Conservation (phyloP, 2,329 filamentous ascomycete species). For the Colletotrichum sp. region DNA sequence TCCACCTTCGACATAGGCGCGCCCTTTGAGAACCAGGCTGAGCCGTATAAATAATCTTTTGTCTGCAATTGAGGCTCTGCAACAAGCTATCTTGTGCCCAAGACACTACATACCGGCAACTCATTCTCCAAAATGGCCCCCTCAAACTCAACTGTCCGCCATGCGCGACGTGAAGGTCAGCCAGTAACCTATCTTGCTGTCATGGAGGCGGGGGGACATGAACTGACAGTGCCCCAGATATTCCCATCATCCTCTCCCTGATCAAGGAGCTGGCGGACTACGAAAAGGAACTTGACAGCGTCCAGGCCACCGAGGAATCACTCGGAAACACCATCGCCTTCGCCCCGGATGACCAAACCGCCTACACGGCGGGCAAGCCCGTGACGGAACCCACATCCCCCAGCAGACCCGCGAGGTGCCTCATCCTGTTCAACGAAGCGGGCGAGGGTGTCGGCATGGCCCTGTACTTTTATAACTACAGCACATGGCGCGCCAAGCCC, state of each 20-base stretch:
- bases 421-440: conserved; percentile 64
- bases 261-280: conserved; percentile 89
- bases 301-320: conserved; percentile 78
- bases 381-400: conserved; percentile 60
- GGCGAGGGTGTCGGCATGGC: conserved; percentile 73
- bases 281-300: conserved; percentile 76
- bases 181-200: not conserved
- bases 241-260: conserved; percentile 78
- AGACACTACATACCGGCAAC: not conserved
- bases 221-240: conserved; percentile 59
- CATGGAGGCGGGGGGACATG: not conserved
- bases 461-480: conserved; percentile 95
- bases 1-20: conserved; percentile 10
- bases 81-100: not conserved
- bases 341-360: conserved; percentile 55
- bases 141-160: conserved; percentile 48
- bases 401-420: conserved; percentile 73
- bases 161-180: conserved; percentile 65
- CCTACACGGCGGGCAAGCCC: conserved; percentile 33
- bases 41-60: not conserved
- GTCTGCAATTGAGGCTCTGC: not conserved
- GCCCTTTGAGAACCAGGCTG: not conserved
- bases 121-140: conserved; percentile 32
- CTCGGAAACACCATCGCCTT: conserved; percentile 82
- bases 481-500: conserved; percentile 85